These are phyloP conservation scores for Apiotrichum siamense DNA, from an alignment of 1,284 basidiomycete genomes.

Conservation along the genomic window DNA sequence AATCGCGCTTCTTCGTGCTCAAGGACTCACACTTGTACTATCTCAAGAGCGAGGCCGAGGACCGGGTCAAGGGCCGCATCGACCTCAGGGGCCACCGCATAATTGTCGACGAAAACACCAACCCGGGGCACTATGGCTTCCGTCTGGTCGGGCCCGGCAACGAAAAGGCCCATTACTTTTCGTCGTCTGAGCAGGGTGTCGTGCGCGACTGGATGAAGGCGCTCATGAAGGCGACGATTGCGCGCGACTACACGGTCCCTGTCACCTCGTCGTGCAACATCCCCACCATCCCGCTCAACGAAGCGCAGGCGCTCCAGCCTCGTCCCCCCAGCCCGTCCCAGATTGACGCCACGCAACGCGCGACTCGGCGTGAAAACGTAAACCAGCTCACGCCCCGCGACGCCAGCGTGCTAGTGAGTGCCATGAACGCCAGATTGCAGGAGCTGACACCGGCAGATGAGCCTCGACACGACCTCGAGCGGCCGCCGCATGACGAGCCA, in stretches of 20 bases:
- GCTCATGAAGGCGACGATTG: slow-evolving; percentile 97
- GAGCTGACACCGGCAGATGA: slow-evolving; percentile 37
- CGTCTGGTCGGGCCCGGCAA: slow-evolving; percentile 73
- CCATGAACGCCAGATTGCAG: slow-evolving; percentile 6
- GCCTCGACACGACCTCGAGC: slow-evolving; percentile 35
- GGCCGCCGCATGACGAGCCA: slow-evolving; percentile 12
- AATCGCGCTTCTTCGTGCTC: slow-evolving; percentile 85
- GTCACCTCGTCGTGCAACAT: slow-evolving; percentile 97
- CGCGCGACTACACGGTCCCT: slow-evolving; percentile 80
- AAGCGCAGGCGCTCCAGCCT: slow-evolving; percentile 93
- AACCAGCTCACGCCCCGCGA: slow-evolving; percentile 83
- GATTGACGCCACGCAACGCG: slow-evolving; percentile 82
- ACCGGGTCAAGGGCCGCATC: slow-evolving; percentile 91
- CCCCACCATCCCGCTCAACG: slow-evolving; percentile 87
- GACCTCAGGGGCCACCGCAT: slow-evolving; percentile 90
- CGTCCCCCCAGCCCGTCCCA: slow-evolving; percentile 86
- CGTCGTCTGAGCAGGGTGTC: slow-evolving; percentile 73
- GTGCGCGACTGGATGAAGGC: slow-evolving; percentile 99
- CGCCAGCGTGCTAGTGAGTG: slow-evolving; percentile 70
- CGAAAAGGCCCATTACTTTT: slow-evolving; percentile 86
- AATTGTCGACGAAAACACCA: slow-evolving; percentile 82
- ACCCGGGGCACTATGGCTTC: slow-evolving; percentile 93
- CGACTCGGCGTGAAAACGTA: slow-evolving; percentile 77
- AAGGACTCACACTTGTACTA: slow-evolving; percentile 88
- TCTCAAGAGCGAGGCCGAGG: slow-evolving; percentile 70